Conservation (phyloP, 2,329 filamentous ascomycete species). For the Botrytis deweyae region DNA sequence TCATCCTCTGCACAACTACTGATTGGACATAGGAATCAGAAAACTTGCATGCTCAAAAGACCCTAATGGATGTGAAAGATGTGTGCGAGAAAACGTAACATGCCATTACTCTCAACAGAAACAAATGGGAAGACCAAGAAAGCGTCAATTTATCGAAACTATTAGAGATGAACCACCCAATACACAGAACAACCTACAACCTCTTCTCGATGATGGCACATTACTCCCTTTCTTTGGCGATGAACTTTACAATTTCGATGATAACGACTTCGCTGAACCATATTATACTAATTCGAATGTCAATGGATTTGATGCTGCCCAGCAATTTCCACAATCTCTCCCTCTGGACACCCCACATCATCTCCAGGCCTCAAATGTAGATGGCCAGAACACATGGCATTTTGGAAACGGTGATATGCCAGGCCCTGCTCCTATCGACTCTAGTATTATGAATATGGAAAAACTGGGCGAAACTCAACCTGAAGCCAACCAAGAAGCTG, state of each 20-base stretch:
- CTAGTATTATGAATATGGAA: conserved; percentile 27
- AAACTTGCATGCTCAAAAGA: conserved; percentile 68
- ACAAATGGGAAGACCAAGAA: conserved; percentile 64
- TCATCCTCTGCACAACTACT: conserved; percentile 26
- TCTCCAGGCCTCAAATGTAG: conserved; percentile 4
- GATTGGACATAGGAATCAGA: conserved; percentile 50
- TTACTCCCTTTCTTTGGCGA: conserved; percentile 24
- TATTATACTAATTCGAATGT: conserved; percentile 20
- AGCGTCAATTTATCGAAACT: conserved; percentile 46
- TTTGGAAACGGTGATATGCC: conserved; percentile 29
- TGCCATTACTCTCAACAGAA: conserved; percentile 66
- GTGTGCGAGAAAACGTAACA: conserved; percentile 53
- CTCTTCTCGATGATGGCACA: conserved; percentile 24
- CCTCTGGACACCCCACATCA: background rate
- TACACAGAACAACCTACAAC: conserved; percentile 13
- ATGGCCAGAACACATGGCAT: conserved; percentile 27
- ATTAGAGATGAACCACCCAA: conserved; percentile 23
- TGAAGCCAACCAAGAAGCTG: conserved; percentile 11
- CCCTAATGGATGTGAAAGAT: conserved; percentile 57
- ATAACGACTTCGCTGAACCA: conserved; percentile 25
- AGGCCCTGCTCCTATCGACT: conserved; percentile 28
- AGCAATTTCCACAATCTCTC: conserved; percentile 3
- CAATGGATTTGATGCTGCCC: background rate
- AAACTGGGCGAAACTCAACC: conserved; percentile 8
- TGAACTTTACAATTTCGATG: conserved; percentile 24